Evolutionary conservation across 495 filamentous ascomycete species (phyloP), one percentile per base, ranked within the genome.

Genomic region (Pyrenula aspistea): DNA sequence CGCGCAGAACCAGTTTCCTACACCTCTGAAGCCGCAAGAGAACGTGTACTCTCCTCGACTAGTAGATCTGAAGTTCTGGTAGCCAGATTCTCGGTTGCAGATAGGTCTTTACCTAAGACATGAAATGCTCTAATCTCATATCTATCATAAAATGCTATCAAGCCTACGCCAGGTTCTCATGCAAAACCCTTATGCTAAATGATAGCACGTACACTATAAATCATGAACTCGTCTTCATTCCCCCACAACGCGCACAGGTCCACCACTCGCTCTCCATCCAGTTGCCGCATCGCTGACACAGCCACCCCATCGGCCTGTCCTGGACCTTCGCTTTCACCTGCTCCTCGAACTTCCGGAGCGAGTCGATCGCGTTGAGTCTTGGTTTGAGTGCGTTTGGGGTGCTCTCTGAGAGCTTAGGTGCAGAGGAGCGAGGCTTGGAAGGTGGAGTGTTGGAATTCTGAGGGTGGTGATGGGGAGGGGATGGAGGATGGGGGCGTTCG

Each of bases 221-320:
- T 69, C 61, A 83, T 10, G 81, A 84, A 22, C 65, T 76, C 47
- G 71, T 65, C 71, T 89, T 90, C 78, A 91, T 80, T 20, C 64
- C 74, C 12, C 86, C 84, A 63, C 86, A 91, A 11, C 65, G 63
- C 2, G 81, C 79, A 57, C 87, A 90, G n/a, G 85, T 86, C 86
- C 85, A 89, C 86, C 86, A 91, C 57, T 85, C 77, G 22, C 71
- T 72, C 56, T 89, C 83, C 76, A 88, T 86, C 48, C 77, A 76
- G 2, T 74, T 78, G 1, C 79, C 80, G 58, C 88, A 91, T 22
- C 68, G 71, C 48, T 73, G 68, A 54, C 91, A 95, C 12, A 80
- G 66, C 91, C 90, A 95, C 2, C 73, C 71, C 19, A 85, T 77
- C 12, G 76, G 73, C 49, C 74, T 64, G 55, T 73, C 70, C 10